Evolutionary conservation across 805 yeast genomes (phyloP).

Genomic region (Candida peoriensis): DNA sequence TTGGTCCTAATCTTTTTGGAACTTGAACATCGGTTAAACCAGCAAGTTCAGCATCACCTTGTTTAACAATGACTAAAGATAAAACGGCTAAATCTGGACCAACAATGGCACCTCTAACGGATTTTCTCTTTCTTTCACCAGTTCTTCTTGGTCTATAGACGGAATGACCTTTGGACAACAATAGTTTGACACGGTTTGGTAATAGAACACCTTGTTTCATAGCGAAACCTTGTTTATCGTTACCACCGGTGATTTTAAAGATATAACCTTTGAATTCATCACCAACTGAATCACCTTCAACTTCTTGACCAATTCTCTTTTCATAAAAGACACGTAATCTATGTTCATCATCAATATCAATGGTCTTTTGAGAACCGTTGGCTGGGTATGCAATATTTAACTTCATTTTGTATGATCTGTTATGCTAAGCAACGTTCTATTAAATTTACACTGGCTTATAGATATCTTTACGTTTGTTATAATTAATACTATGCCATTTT

Average conservation of each 20-base stretch:
- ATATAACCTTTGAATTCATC: slow-evolving; percentile 99
- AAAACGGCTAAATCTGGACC: slow-evolving; percentile 95
- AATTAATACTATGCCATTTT: no score
- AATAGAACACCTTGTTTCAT: slow-evolving; percentile 99
- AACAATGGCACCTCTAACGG: slow-evolving; percentile 99
- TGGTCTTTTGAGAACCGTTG: slow-evolving; percentile 98
- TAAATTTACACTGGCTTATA: no score
- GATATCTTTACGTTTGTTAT: no score
- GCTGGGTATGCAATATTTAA: slow-evolving; percentile 99
- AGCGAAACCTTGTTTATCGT: slow-evolving; percentile 99
- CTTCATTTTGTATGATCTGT: slow-evolving; percentile 13
- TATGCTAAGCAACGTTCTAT: no score
- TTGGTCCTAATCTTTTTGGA: slow-evolving; percentile 99
- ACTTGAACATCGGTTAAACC: slow-evolving; percentile 93
- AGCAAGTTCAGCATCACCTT: slow-evolving; percentile 93
- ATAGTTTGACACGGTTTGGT: slow-evolving; percentile 98
- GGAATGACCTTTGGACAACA: slow-evolving; percentile 89
- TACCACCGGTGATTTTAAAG: slow-evolving; percentile 99
- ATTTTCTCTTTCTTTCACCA: slow-evolving; percentile 99
- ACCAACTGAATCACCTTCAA: slow-evolving; percentile 96
- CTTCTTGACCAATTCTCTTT: slow-evolving; percentile 99
- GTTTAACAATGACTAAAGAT: slow-evolving; percentile 90
- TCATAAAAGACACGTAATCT: slow-evolving; percentile 97
- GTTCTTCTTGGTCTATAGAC: slow-evolving; percentile 99
- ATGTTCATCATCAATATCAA: slow-evolving; percentile 99